These are phyloP conservation scores for Phytophthora ramorum DNA, from an alignment of 352 stramenopile species.

Conservation along the genomic window DNA sequence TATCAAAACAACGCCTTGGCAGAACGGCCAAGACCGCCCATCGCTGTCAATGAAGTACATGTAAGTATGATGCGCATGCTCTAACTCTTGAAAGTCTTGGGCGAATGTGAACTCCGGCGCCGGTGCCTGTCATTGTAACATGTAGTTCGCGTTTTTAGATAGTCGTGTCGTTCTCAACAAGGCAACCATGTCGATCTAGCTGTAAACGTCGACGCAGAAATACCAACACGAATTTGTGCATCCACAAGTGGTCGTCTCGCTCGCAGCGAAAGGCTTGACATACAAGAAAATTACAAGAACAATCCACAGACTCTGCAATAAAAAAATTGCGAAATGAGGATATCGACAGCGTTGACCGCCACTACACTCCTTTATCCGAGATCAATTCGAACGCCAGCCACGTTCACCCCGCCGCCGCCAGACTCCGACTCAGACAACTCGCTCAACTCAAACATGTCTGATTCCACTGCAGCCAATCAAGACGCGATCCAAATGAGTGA, in stretches of 20 bases:
- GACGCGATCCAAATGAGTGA: constrained; percentile 1
- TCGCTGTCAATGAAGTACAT: no score
- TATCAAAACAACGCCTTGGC: no score
- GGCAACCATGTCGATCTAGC: neutral
- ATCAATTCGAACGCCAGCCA: neutral
- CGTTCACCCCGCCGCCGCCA: neutral
- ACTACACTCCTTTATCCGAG: neutral
- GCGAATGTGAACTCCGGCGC: no score
- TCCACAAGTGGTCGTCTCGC: neutral
- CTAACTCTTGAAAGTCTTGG: neutral
- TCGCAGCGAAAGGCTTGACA: neutral
- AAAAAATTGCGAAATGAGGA: neutral
- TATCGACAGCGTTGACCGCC: neutral
- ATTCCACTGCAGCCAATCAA: constrained; percentile 20
- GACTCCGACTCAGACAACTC: neutral
- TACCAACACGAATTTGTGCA: constrained; percentile 12
- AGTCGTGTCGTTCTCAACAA: neutral
- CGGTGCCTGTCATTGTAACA: no score
- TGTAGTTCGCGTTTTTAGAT: neutral
- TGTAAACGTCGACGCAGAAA: constrained; percentile 2
- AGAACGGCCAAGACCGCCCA: no score
- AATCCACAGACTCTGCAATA: no score
- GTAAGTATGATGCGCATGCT: no score
- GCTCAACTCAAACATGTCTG: neutral
- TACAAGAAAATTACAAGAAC: neutral